Evolutionary conservation across 2,329 filamentous ascomycete species (phyloP).

Genomic region (Cytospora mali): DNA sequence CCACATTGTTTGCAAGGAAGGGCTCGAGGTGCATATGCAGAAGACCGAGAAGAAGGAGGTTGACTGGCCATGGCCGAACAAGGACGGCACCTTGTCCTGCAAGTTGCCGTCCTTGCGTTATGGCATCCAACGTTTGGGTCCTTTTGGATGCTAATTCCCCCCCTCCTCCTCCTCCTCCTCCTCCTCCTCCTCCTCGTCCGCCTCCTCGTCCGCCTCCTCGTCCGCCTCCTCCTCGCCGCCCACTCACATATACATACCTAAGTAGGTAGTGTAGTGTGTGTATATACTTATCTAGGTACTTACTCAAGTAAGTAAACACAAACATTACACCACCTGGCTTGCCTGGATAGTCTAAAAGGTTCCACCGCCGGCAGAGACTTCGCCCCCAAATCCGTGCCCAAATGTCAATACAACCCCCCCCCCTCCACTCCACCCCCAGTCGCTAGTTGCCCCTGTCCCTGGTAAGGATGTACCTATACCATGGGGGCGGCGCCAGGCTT

Average conservation of each 20-base stretch:
- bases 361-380: neutral
- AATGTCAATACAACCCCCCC: neutral
- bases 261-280: too few relatives aligned
- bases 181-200: too few relatives aligned
- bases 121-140: neutral
- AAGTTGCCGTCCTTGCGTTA: neutral
- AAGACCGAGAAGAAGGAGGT: neutral
- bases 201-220: too few relatives aligned
- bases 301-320: neutral
- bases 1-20: neutral
- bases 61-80: neutral
- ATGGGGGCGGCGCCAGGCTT: slow-evolving; percentile 23
- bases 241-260: neutral
- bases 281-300: too few relatives aligned
- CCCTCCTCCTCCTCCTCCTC: neutral
- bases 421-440: neutral
- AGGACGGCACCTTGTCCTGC: neutral
- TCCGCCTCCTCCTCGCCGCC: neutral
- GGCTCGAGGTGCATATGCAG: neutral
- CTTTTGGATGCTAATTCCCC: neutral
- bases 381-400: neutral
- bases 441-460: slow-evolving; percentile 19
- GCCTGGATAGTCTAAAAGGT: neutral
- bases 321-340: neutral
- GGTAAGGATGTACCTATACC: slow-evolving; percentile 9